Evolutionary conservation across 2,329 filamentous ascomycete species (phyloP), one percentile per base, ranked within the genome.

Genomic region (Ascochyta pisi): DNA sequence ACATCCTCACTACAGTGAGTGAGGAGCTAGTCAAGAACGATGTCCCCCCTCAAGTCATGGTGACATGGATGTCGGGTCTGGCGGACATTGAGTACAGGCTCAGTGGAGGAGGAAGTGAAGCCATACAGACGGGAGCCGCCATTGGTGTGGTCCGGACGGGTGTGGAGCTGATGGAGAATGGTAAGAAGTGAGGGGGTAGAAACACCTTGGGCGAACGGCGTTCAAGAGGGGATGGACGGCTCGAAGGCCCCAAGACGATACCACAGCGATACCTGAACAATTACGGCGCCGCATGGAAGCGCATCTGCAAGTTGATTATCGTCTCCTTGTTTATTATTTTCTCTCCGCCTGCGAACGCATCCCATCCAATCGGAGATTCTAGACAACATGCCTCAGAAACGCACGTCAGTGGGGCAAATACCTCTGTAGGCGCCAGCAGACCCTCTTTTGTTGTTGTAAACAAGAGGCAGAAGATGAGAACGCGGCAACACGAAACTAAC

Each of bases 81-180:
- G 92, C 94, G 0, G 91, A 97, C 66, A 90, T 99, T 48, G 95
- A 99, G 79, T 96, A 96, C 77, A 83, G 95, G 59, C 81, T 99
- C 6, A 90, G 93, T 31, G 90, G 92, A 39, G 95, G 95, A 22
- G 93, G 90, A 1, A 92, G 87, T 55, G 95, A 99, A 78, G 80
- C 82, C 6, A 85, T 99, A 55, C 95, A 99, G 80, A 98, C 95
- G 0, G 94, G 95, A 6, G 95, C 93, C 0, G 82, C 97, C 41
- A 91, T 98, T 10, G 95, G 94, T 1, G 91, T 96, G 5, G 86
- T 99, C 38, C 83, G 95, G 58, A 89, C 86, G 52, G 95, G 95
- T 0, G 93, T 91, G 27, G 94, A 96, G 74, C 78, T 98, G 57
- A 45, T 73, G 33, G 70, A 61, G 38, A 71, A 70, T 8, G 71